Percentiles rank a stretch among this genome's conserved stretches.
These are phyloP conservation scores for Candida maesae DNA, from an alignment of 805 yeast species.

Conservation along the genomic window DNA sequence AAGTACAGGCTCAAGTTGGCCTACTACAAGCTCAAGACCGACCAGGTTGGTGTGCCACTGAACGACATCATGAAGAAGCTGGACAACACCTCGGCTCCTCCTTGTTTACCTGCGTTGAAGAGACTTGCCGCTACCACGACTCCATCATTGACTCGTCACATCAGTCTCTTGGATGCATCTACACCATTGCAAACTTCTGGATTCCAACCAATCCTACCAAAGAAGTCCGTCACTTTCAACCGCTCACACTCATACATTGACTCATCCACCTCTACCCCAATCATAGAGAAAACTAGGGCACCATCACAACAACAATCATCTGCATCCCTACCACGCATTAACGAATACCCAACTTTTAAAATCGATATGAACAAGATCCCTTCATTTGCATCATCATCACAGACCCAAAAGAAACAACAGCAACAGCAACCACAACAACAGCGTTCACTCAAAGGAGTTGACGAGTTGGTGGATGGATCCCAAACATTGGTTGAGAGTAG, in stretches of 20 bases:
- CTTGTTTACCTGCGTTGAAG: neutral
- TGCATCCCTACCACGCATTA: constrained; percentile 13
- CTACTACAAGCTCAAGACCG: constrained; percentile 47
- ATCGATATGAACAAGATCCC: neutral
- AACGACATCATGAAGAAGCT: constrained; percentile 26
- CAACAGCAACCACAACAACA: neutral
- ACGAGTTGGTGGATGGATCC: constrained; percentile 13
- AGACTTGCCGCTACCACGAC: constrained; percentile 14
- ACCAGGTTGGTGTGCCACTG: constrained; percentile 38
- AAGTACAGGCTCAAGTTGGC: constrained; percentile 48
- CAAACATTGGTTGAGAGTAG: constrained; percentile 10
- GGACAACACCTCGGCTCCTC: neutral
- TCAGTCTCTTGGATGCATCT: constrained; percentile 35
- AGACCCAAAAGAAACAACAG: too few species aligned
- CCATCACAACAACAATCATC: too few species aligned
- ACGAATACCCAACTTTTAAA: constrained; percentile 10
- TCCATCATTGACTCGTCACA: constrained; percentile 26
- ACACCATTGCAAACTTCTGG: constrained; percentile 23
- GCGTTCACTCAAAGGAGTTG: constrained; percentile 17
- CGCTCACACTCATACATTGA: constrained; percentile 9
- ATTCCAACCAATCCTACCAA: constrained; percentile 5
- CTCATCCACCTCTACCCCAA: too few species aligned
- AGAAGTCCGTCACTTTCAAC: constrained; percentile 22
- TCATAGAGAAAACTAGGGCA: too few species aligned
- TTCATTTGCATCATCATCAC: constrained; percentile 2